Evolutionary conservation across 495 filamentous ascomycete genomes (phyloP), one percentile per base, ranked within the genome.

Genomic region (Penicillium diatomitis): DNA sequence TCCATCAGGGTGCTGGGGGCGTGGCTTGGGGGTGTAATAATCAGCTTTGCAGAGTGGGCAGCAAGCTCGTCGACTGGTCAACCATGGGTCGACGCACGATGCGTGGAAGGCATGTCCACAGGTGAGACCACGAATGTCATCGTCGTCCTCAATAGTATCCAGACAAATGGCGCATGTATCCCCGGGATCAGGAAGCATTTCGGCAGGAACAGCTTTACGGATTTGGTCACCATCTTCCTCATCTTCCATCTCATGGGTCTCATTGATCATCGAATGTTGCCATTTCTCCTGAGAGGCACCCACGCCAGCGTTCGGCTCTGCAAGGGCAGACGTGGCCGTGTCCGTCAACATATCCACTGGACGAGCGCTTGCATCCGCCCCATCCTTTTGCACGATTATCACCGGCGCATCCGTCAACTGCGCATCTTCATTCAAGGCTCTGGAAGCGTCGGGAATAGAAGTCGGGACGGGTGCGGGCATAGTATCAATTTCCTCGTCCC

Each of bases 81-180:
- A 72, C 92, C 92, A 98, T 8, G 94, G 92, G 58, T 99, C 92
- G 12, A 99, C 77, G 66, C 92, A 99, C 27, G 78, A 80, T 41
- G 87, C 86, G 67, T 99, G 92, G 76, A 97, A 99, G 51, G 92
- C 90, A 64, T 97, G 94, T 32, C 90, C 90, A 58, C 92, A 97
- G 37, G 88, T 88, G 37, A 98, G 69, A 29, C 92, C 92, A 47
- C 92, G 86, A 36, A 98, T 85, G 67, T 96, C 90, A 62, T 97
- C 92, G 58, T 96, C 85, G 44, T 95, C 89, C 59, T 98, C 92
- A 32, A 98, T 79, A 0, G 77, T 83, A 32, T 98, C 92, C 52
- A 98, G 83, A 62, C 92, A 98, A 53, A 98, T 98, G 11, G 92
- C 92, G 66, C 92, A 98, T 4, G 90, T 85, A 58, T 99, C 92